phyloP scores from a whole-genome alignment of 1,284 basidiomycete genomes.

The Cryptococcus hybrid region DNA sequence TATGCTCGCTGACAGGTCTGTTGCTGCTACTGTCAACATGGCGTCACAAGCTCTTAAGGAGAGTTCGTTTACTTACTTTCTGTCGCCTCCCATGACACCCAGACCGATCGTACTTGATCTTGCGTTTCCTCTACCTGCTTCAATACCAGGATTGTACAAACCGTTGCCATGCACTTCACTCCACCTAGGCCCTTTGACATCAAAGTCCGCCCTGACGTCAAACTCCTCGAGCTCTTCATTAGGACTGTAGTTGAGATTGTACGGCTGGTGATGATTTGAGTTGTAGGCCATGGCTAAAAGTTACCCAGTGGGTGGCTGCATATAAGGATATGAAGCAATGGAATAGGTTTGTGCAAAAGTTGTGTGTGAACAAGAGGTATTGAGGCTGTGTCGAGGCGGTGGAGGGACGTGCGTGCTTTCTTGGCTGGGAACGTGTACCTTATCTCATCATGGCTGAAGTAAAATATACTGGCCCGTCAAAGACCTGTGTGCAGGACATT shows the following conservation, averaged over 20 bases:
- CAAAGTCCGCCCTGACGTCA: conserved; percentile 88
- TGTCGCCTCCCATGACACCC: conserved; percentile 11
- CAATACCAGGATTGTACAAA: background rate
- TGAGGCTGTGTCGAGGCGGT: too few species aligned
- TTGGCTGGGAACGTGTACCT: too few species aligned
- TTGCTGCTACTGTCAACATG: conserved; percentile 17
- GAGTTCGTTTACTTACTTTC: conserved; percentile 14
- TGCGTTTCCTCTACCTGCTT: conserved; percentile 6
- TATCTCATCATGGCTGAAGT: too few species aligned
- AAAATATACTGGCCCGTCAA: too few species aligned
- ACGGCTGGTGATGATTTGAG: background rate
- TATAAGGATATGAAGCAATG: too few species aligned
- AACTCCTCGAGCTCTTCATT: conserved; percentile 57
- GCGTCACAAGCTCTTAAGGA: background rate
- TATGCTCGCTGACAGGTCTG: conserved; percentile 29
- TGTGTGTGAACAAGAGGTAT: too few species aligned
- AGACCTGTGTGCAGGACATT: too few species aligned
- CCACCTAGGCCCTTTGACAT: conserved; percentile 79
- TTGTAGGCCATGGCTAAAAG: too few species aligned
- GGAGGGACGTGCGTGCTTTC: too few species aligned
- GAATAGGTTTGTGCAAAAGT: too few species aligned
- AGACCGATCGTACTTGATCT: conserved; percentile 8
- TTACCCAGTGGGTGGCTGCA: too few species aligned
- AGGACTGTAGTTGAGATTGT: conserved; percentile 21
- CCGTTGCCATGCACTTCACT: conserved; percentile 50